Percentiles rank a stretch among this genome's conserved stretches.
These are phyloP conservation scores for Paecilomyces formosus DNA, from an alignment of 2,329 filamentous ascomycete species.

Conservation along the genomic window DNA sequence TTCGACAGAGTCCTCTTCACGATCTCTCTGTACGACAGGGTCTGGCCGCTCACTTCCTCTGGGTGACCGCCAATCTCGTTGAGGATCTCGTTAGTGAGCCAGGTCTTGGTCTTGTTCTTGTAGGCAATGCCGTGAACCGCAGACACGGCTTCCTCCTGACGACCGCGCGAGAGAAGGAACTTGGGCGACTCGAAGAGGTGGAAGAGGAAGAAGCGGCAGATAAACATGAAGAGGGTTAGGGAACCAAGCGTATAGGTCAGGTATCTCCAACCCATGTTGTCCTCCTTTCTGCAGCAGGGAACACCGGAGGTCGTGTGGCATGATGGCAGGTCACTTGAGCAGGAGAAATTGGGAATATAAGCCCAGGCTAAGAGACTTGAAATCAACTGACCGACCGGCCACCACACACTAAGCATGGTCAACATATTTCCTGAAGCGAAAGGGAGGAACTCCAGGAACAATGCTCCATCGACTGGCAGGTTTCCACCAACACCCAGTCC, in stretches of 20 bases:
- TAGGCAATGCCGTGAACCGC: constrained; percentile 72
- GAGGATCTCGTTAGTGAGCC: constrained; percentile 66
- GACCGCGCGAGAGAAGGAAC: constrained; percentile 67
- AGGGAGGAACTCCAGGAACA: constrained; percentile 79
- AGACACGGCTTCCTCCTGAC: constrained; percentile 70
- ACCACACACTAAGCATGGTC: constrained; percentile 78
- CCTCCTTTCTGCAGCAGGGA: constrained; percentile 40
- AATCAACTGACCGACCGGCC: constrained; percentile 73
- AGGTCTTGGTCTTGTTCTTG: constrained; percentile 61
- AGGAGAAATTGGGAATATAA: constrained; percentile 63
- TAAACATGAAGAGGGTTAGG: constrained; percentile 68
- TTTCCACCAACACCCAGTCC: constrained; percentile 69
- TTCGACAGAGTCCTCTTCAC: constrained; percentile 54
- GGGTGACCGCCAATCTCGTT: constrained; percentile 47
- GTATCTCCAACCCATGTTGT: constrained; percentile 68
- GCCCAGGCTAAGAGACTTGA: constrained; percentile 62
- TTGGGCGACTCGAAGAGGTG: constrained; percentile 80
- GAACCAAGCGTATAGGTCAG: constrained; percentile 65
- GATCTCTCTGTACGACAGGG: constrained; percentile 40
- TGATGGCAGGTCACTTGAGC: constrained; percentile 20
- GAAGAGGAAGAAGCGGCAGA: constrained; percentile 71
- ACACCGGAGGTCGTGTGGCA: constrained; percentile 21
- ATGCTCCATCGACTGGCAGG: constrained; percentile 67
- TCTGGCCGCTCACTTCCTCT: constrained; percentile 31
- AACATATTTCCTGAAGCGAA: constrained; percentile 65